Conservation (phyloP, 140 eudicot species). For the Cichorium intybus region DNA sequence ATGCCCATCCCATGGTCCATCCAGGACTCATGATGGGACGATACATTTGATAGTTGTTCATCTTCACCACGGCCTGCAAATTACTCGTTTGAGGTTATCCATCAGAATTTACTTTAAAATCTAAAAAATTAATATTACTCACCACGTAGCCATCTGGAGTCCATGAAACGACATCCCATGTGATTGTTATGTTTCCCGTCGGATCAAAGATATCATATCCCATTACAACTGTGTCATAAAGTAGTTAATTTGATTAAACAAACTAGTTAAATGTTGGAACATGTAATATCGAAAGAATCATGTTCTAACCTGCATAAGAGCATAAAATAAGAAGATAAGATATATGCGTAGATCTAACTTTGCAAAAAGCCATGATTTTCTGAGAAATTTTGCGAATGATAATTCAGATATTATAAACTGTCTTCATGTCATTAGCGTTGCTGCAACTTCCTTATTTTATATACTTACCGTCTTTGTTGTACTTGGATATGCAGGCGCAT, state of each 20-base stretch:
- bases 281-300: background rate
- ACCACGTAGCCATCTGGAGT: slow-evolving; percentile 62
- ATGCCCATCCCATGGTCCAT: slow-evolving; percentile 61
- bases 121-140: slow-evolving; percentile 26
- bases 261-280: background rate
- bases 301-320: slow-evolving; percentile 37
- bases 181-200: slow-evolving; percentile 46
- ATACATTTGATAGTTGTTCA: slow-evolving; percentile 52
- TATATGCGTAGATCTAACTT: background rate
- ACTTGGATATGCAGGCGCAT: background rate
- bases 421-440: background rate
- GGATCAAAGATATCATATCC: slow-evolving; percentile 69
- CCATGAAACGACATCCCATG: slow-evolving; percentile 75
- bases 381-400: background rate
- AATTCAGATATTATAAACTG: background rate
- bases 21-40: slow-evolving; percentile 48
- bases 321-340: slow-evolving; percentile 2
- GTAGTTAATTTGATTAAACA: background rate
- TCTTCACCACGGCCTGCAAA: slow-evolving; percentile 44
- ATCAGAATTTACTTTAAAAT: slow-evolving; percentile 7
- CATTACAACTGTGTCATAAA: slow-evolving; percentile 16
- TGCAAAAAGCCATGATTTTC: slow-evolving; percentile 24
- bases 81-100: background rate
- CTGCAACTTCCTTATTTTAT: background rate
- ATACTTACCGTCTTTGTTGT: background rate